Evolutionary conservation across 2,329 filamentous ascomycete genomes (phyloP).

Genomic region (Neobulgaria alba): DNA sequence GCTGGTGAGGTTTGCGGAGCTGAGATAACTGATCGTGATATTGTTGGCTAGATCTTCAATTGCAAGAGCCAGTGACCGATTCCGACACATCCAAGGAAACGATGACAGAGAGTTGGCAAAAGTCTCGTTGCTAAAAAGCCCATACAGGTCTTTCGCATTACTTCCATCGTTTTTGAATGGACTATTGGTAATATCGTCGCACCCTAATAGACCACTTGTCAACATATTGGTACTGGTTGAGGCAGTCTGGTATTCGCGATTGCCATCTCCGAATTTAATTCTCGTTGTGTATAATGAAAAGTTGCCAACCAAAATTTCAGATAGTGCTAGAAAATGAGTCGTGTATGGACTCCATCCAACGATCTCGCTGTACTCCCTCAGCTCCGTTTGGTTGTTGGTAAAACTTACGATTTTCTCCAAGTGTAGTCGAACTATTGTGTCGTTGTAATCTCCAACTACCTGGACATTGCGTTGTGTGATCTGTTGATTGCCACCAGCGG

Average conservation of each 20-base stretch:
- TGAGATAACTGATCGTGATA: constrained; percentile 8
- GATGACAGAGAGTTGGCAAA: neutral
- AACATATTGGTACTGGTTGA: neutral
- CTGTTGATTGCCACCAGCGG: neutral
- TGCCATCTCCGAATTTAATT: neutral
- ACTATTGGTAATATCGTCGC: neutral
- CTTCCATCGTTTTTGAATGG: neutral
- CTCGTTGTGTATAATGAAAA: neutral
- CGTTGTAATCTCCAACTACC: neutral
- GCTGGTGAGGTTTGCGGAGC: neutral
- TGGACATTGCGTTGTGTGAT: neutral
- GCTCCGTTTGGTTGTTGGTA: too few species aligned
- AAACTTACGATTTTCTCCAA: too few species aligned
- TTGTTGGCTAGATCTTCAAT: constrained; percentile 7
- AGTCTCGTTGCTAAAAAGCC: neutral
- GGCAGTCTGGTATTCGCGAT: neutral
- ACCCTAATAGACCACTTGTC: neutral
- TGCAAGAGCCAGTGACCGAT: constrained; percentile 1
- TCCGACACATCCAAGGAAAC: constrained; percentile 3
- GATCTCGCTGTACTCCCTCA: too few species aligned
- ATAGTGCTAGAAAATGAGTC: neutral
- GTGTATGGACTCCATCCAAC: too few species aligned
- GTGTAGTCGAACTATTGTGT: neutral
- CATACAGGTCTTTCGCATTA: neutral
- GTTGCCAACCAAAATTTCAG: neutral